These are phyloP conservation scores for Scheffersomyces stipitis DNA, from an alignment of 805 yeast genomes.

Conservation along the genomic window DNA sequence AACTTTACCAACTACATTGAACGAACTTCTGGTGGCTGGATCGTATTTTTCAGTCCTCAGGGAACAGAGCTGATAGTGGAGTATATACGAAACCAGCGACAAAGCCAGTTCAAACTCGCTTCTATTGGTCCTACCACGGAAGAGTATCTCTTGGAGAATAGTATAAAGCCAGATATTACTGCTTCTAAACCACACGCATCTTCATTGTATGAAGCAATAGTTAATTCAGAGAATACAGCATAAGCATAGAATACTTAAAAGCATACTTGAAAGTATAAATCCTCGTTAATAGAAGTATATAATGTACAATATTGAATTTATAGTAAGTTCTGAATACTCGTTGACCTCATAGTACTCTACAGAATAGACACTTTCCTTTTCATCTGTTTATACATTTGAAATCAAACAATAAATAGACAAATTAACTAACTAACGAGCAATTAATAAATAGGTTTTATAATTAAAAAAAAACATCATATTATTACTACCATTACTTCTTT, in stretches of 20 bases:
- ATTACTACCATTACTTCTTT: constrained; percentile 7
- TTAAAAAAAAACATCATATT: neutral
- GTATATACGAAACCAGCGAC: constrained; percentile 18
- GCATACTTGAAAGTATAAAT: too few relatives aligned
- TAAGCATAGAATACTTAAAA: too few relatives aligned
- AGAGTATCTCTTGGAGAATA: constrained; percentile 51
- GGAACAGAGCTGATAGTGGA: constrained; percentile 69
- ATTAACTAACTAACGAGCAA: neutral
- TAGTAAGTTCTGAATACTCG: too few relatives aligned
- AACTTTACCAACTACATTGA: constrained; percentile 28
- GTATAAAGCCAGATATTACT: constrained; percentile 59
- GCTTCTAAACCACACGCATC: constrained; percentile 72
- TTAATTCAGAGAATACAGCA: constrained; percentile 3
- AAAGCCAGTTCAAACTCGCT: constrained; percentile 51
- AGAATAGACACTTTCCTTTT: too few relatives aligned
- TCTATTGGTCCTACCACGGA: constrained; percentile 94
- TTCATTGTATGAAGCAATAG: constrained; percentile 47
- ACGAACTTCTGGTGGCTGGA: constrained; percentile 45
- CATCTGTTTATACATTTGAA: neutral
- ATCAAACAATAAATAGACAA: neutral
- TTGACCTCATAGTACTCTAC: too few relatives aligned
- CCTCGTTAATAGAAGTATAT: too few relatives aligned
- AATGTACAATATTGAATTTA: too few relatives aligned
- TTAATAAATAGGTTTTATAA: neutral
- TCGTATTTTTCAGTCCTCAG: constrained; percentile 89